Conservation (phyloP, 1,284 basidiomycete genomes). For the Moniliophthora roreri region DNA sequence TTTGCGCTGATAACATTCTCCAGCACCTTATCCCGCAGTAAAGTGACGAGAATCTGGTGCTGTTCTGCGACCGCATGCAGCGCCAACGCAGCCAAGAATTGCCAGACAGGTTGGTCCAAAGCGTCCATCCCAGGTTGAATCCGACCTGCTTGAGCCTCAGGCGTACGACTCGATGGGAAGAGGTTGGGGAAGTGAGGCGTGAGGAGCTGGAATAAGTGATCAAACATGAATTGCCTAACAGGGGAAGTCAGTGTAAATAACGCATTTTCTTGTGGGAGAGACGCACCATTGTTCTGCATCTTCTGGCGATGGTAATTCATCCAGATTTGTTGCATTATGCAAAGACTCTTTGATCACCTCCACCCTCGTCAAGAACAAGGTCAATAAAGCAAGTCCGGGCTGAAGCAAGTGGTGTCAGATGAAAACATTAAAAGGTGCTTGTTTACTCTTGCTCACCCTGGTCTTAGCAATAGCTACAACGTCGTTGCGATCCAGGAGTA, state of each 20-base stretch:
- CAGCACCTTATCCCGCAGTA: conserved; percentile 89
- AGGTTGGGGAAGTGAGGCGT: conserved; percentile 74
- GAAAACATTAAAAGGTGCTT: conserved; percentile 11
- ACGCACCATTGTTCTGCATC: conserved; percentile 86
- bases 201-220: conserved; percentile 81
- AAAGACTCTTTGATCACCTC: conserved; percentile 85
- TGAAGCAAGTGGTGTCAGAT: conserved; percentile 31
- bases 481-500: conserved; percentile 84
- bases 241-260: conserved; percentile 13
- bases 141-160: conserved; percentile 29
- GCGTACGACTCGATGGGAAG: conserved; percentile 88
- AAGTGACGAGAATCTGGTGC: conserved; percentile 84
- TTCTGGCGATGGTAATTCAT: conserved; percentile 60
- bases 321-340: conserved; percentile 46
- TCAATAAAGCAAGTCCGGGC: conserved; percentile 93
- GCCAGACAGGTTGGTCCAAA: conserved; percentile 91
- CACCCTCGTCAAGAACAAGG: conserved; percentile 89
- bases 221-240: conserved; percentile 78
- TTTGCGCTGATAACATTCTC: conserved; percentile 81
- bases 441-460: conserved; percentile 49
- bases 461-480: conserved; percentile 72
- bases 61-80: conserved; percentile 83
- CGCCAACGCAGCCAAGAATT: conserved; percentile 87
- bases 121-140: conserved; percentile 52
- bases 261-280: not conserved